Base-by-base conservation (phyloP, 2,329 filamentous ascomycete species). In the Cryphonectria carpinicola region DNA sequence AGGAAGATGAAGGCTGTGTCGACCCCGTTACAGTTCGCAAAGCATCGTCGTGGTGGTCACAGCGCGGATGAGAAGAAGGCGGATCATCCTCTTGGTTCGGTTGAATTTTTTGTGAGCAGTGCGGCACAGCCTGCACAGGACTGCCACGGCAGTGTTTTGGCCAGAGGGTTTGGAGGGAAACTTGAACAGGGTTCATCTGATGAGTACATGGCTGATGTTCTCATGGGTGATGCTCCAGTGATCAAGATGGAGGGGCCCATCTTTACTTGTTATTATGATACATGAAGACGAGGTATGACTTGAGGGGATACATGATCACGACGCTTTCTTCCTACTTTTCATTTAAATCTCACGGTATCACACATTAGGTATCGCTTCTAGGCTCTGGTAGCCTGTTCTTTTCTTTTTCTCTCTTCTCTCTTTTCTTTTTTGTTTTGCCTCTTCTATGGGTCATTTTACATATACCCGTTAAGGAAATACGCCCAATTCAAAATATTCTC, bases 11-110 rank as follows among this genome's bases (percentile, higher is more conserved):
- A 79, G 72, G 69, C 80, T 0, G 66, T 71, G 1, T 76, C 77
- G 37, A 83, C 82, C 10, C 82, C 81, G 7, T 73, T 82, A 22
- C 77, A 81, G 8, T 83, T 83, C 66, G 82, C 82, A 3, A 74
- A 68, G 2, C 82, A 83, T 70, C 76, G 82, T 10, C 76, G 81
- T 19, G 64, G 63, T 14, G 37, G 66, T 49, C 22, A 49, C 19
- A 19, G 41, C 41, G 28, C 41, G 14, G 54, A 35, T 4, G 54
- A 19, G 13, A 79, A 82, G 68, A 81, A 83, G 71, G 74, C 73
- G 7, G 79, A 82, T 32, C 73, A 75, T 0, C 73, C 75, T 0
- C 82, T 81, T 64, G 81, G 82, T 73, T 73, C 76, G 54, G 74
- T 80, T 6, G 74, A 75, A 37, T 67, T 71, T 17, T 76, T 74